Base-by-base conservation (phyloP, 148 eudicot species). In the Diospyros lotus region DNA sequence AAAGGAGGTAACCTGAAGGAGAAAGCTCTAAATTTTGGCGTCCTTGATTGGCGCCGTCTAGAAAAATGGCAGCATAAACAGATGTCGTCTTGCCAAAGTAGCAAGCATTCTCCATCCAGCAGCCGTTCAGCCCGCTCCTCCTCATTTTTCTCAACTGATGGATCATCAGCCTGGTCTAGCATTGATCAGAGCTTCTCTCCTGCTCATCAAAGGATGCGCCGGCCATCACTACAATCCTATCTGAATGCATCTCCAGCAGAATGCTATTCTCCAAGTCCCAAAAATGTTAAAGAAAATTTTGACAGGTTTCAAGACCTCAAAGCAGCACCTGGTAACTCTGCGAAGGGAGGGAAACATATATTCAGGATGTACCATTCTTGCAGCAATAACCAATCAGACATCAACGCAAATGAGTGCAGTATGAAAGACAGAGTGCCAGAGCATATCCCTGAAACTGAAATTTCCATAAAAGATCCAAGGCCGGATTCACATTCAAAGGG, bases 1-100 rank as follows among this genome's bases (percentile, higher is more conserved):
- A 89, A 79, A 77, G 91, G 90, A 53, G 82, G 83, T 71, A 81
- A 78, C 45, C 76, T 50, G 51, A 81, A 80, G 75, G 97, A 91
- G 63, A 93, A 87, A 81, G 80, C 92, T 60, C 84, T 91, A 69
- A 91, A 73, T 77, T 77, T 94, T 74, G 98, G 98, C 73, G 98
- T 94, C 68, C 91, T 94, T 58, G 92, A 94, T 76, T 91, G 93
- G 89, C 76, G 83, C 39, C 83, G 76, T 18, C 75, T 91, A 73
- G 91, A 94, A 66, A 91, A 91, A 68, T 91, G 98, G 98, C 89
- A 77, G 67, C 78, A 86, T 66, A 76, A 74, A 40, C 83, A 69
- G 59, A 66, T 66, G 74, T 77, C 76, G 74, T 77, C 76, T 17
- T 38, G 64, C 17, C 81, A 58, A 55, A 70, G 75, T 64, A 75